These are phyloP conservation scores for Lyophyllum atratum DNA, from an alignment of 768 basidiomycete genomes.

Conservation along the genomic window DNA sequence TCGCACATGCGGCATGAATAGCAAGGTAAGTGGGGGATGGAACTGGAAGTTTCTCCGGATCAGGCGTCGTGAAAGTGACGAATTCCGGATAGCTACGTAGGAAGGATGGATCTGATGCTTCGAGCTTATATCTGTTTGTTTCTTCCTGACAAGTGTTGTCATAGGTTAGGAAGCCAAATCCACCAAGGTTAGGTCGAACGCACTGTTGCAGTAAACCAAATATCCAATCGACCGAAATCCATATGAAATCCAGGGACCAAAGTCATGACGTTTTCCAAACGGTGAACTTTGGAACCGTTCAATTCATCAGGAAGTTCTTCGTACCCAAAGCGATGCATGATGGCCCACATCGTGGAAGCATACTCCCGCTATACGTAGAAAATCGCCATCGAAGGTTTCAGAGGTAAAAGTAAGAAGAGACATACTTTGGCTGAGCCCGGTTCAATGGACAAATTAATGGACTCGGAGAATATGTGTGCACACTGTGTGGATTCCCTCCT, in stretches of 20 bases:
- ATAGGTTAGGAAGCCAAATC: neutral
- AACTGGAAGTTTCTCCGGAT: slow-evolving; percentile 26
- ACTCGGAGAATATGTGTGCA: slow-evolving; percentile 32
- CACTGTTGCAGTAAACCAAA: slow-evolving; percentile 35
- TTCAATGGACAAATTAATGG: slow-evolving; percentile 16
- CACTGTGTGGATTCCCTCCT: slow-evolving; percentile 14
- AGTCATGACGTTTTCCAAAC: slow-evolving; percentile 34
- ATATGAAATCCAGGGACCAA: slow-evolving; percentile 19
- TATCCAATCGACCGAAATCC: slow-evolving; percentile 25
- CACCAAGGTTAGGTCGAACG: slow-evolving; percentile 2
- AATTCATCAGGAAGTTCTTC: slow-evolving; percentile 21
- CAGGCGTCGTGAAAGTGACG: slow-evolving; percentile 29
- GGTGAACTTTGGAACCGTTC: slow-evolving; percentile 29
- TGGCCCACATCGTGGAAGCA: slow-evolving; percentile 24
- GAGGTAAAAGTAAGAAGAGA: slow-evolving; percentile 3
- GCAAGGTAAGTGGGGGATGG: slow-evolving; percentile 32
- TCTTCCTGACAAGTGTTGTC: neutral
- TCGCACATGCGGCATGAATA: slow-evolving; percentile 42
- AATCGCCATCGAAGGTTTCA: neutral
- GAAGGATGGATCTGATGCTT: slow-evolving; percentile 4
- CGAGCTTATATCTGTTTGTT: slow-evolving; percentile 22
- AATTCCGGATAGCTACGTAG: slow-evolving; percentile 16
- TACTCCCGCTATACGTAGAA: slow-evolving; percentile 20
- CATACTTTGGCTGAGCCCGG: slow-evolving; percentile 20
- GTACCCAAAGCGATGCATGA: slow-evolving; percentile 28